Conservation (phyloP, 805 yeast genomes). For the Metschnikowia similis region DNA sequence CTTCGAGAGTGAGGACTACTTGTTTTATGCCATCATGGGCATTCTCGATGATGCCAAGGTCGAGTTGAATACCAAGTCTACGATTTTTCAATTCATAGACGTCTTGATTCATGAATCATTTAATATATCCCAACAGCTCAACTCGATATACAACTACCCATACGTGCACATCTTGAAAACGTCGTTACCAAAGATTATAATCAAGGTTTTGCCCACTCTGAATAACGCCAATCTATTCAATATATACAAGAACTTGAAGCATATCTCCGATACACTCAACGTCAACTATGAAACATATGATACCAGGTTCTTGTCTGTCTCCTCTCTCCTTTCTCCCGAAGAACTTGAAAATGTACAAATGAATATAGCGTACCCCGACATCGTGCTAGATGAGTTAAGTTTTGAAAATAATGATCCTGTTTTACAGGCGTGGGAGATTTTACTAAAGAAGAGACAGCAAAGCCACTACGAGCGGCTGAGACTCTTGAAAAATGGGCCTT, state of each 20-base stretch:
- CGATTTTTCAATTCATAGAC: constrained; percentile 67
- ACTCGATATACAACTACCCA: constrained; percentile 34
- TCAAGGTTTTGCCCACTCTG: constrained; percentile 32
- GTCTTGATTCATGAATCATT: constrained; percentile 45
- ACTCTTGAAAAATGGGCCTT: constrained; percentile 30
- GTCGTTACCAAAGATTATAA: constrained; percentile 32
- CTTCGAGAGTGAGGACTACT: constrained; percentile 59
- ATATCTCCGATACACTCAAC: constrained; percentile 34
- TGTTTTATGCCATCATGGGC: constrained; percentile 63
- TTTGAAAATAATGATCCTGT: constrained; percentile 25
- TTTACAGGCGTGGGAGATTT: constrained; percentile 43
- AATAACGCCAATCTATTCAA: constrained; percentile 35
- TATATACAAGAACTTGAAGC: constrained; percentile 32
- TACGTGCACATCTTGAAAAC: constrained; percentile 31
- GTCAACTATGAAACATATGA: constrained; percentile 26
- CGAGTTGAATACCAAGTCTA: constrained; percentile 60
- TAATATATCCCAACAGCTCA: constrained; percentile 30
- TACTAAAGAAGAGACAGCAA: constrained; percentile 44
- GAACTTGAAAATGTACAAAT: constrained; percentile 31
- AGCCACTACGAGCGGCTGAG: constrained; percentile 48
- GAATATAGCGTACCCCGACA: constrained; percentile 34
- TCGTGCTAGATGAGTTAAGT: constrained; percentile 19
- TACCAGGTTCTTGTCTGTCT: constrained; percentile 23
- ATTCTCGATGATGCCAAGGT: constrained; percentile 44
- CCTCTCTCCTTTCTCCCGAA: constrained; percentile 29